Evolutionary conservation across 2,329 filamentous ascomycete genomes (phyloP).

Genomic region (Fusarium devonianum): DNA sequence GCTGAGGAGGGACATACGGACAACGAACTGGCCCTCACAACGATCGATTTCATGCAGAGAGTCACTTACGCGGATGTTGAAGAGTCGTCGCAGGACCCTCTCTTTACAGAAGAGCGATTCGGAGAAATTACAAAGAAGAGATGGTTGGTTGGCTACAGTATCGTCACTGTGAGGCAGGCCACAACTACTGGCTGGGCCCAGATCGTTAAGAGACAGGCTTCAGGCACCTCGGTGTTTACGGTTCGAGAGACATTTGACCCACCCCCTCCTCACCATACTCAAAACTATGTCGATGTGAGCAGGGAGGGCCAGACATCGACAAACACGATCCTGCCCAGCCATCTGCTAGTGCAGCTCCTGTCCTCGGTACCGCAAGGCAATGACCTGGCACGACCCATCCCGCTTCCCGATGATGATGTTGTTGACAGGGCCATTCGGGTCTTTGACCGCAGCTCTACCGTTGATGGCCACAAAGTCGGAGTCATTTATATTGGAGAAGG

Average conservation of each 20-base stretch:
- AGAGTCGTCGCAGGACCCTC: conserved; percentile 71
- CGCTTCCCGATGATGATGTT: conserved; percentile 74
- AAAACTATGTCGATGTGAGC: conserved; percentile 55
- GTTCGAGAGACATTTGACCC: conserved; percentile 67
- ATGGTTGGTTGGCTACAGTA: conserved; percentile 77
- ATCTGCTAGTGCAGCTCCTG: conserved; percentile 74
- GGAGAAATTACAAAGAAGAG: conserved; percentile 71
- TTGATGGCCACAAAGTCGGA: conserved; percentile 95
- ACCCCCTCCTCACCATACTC: conserved; percentile 63
- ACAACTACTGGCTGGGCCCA: conserved; percentile 71
- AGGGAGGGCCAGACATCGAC: conserved; percentile 61
- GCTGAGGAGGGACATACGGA: conserved; percentile 74
- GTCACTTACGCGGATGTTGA: conserved; percentile 86
- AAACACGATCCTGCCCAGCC: conserved; percentile 73
- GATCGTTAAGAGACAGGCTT: conserved; percentile 74
- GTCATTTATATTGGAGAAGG: conserved; percentile 92
- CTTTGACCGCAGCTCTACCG: conserved; percentile 87
- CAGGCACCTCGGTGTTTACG: conserved; percentile 67
- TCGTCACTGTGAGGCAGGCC: conserved; percentile 77
- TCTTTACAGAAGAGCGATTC: conserved; percentile 70
- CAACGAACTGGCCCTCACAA: conserved; percentile 92
- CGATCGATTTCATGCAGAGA: conserved; percentile 93
- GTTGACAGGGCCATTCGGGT: conserved; percentile 76
- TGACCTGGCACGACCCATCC: conserved; percentile 73
- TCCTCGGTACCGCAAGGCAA: conserved; percentile 66